Evolutionary conservation across 2,329 filamentous ascomycete genomes (phyloP), one percentile per base, ranked within the genome.

Genomic region (Boeremia exigua): DNA sequence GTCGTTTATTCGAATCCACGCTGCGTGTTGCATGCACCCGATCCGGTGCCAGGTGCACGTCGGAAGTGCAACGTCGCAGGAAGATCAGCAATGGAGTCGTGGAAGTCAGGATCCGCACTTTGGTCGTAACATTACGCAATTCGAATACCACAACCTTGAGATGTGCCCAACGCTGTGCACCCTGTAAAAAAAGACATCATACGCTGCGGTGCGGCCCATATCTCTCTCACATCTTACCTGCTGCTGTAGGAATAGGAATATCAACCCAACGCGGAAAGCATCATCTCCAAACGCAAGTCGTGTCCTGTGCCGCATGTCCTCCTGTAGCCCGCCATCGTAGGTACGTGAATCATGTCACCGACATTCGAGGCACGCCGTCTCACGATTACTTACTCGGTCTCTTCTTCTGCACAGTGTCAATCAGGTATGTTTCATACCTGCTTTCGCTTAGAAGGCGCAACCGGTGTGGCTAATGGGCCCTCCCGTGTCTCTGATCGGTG

Each of bases 401-500:
- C 36, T 17, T 25, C 40, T 36, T 28, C 32, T 15, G n/a, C 14
- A 9, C 4, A 3, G 3, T 32, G 27, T 11, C 33, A 8, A 4
- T 17, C 39, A 39, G 32, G 27, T 17, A 38, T 8, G 19, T 45
- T 33, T 38, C 40, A 38, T 33, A 39, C 48, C 40, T 39, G 39
- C 40, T 6, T 6, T 23, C 27, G 28, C 36, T 36, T 17, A 52
- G 38, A 38, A 34, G 19, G 19, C 29, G 34, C 12, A 45, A 51
- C 39, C 40, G 48, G 40, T 32, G 19, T 23, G 48, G 34, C 48
- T 38, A 45, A 40, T 49, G 48, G 48, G 48, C 33, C 39, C 36
- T 52, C 48, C 48, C 49, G 48, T 29, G 23, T 15, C 28, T 27
- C 19, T 50, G 53, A 56, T 56, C 53, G 53, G 53, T 56, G 30